These are phyloP conservation scores for Nigrospora sphaerica DNA, from an alignment of 2,329 filamentous ascomycete genomes.

Conservation along the genomic window DNA sequence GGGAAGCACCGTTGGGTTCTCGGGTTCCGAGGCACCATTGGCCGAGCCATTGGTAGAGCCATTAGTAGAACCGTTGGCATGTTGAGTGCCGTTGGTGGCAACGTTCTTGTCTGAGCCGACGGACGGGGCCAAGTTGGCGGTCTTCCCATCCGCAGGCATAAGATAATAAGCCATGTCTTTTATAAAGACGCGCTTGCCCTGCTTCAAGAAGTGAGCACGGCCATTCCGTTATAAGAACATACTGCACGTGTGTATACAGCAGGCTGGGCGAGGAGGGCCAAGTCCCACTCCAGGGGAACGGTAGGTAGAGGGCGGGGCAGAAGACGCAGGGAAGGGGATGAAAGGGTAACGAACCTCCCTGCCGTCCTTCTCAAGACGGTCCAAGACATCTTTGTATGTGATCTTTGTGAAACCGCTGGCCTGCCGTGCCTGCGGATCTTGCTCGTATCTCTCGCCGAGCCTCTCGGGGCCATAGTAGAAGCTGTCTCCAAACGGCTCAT, in stretches of 20 bases:
- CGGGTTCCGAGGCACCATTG: constrained; percentile 53
- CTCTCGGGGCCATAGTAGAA: constrained; percentile 95
- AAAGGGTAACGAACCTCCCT: constrained; percentile 55
- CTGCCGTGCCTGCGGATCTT: constrained; percentile 50
- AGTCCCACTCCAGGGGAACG: not conserved
- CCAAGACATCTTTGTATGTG: constrained; percentile 72
- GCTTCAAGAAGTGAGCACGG: constrained; percentile 1
- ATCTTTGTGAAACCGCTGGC: constrained; percentile 61
- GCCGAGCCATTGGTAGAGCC: constrained; percentile 40
- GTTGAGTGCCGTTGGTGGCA: constrained; percentile 13
- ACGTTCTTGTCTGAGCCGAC: constrained; percentile 42
- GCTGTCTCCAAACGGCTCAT: constrained; percentile 95
- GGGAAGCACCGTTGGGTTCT: constrained; percentile 83
- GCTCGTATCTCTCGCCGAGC: constrained; percentile 69
- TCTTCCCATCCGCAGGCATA: constrained; percentile 64
- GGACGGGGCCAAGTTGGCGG: constrained; percentile 70
- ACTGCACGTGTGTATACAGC: not conserved
- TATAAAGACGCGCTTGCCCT: constrained; percentile 93
- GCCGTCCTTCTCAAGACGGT: constrained; percentile 64
- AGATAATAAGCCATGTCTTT: constrained; percentile 97
- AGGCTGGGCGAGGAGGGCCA: not conserved
- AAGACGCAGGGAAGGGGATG: constrained; percentile 7
- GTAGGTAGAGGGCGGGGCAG: constrained; percentile 3
- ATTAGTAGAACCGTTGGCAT: constrained; percentile 21
- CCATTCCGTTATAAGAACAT: not conserved